A percentile compares a stretch with the other conserved stretches of the same genome.
Conservation (phyloP, 805 yeast species). For the Nakazawaea ambrosiae region DNA sequence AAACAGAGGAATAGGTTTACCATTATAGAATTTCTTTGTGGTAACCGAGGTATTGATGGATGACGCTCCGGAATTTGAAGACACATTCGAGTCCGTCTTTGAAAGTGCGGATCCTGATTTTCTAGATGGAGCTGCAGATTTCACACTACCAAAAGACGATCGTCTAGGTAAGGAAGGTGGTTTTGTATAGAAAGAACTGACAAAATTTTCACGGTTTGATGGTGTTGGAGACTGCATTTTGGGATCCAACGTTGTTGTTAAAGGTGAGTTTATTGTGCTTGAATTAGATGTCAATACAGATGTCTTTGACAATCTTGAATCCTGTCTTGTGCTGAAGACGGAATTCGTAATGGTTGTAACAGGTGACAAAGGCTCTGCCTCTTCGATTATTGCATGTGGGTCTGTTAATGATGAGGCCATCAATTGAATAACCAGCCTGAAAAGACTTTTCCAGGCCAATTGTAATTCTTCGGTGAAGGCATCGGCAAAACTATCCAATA, state of each 20-base stretch:
- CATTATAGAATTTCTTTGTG: background rate
- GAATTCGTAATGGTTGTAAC: background rate
- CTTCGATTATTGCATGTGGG: too few relatives aligned
- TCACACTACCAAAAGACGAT: background rate
- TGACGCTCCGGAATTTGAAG: background rate
- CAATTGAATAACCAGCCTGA: background rate
- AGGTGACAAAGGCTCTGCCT: too few relatives aligned
- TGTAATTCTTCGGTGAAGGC: conserved; percentile 4
- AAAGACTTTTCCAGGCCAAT: conserved; percentile 2
- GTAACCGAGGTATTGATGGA: background rate
- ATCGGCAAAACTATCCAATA: conserved; percentile 11
- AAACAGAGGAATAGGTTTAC: conserved; percentile 2
- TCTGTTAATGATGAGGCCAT: too few relatives aligned
- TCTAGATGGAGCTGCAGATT: background rate
- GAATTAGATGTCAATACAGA: too few relatives aligned
- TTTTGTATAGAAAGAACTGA: background rate
- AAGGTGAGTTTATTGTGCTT: too few relatives aligned
- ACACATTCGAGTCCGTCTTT: background rate
- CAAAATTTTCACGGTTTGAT: too few relatives aligned
- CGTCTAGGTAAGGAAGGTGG: background rate
- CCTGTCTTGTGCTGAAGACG: background rate
- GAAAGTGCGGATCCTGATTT: background rate
- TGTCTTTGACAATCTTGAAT: too few relatives aligned
- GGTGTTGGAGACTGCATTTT: too few relatives aligned
- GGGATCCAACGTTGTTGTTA: too few relatives aligned